Conservation (phyloP, 768 basidiomycete species). For the Dentipellis sp. region DNA sequence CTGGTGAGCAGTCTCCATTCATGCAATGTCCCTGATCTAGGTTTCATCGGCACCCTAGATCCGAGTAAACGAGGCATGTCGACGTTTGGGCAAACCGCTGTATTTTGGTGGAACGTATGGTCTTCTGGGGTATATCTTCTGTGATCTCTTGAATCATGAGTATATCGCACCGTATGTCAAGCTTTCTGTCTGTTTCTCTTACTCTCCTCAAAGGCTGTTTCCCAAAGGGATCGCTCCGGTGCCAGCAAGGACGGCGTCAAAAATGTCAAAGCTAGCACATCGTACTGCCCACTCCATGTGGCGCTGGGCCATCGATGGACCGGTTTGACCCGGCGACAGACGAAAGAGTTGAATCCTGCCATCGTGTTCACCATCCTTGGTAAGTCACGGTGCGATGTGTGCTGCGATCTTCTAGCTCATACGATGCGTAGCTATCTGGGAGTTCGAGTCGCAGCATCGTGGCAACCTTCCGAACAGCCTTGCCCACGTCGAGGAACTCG, state of each 20-base stretch:
- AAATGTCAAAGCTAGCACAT: conserved; percentile 46
- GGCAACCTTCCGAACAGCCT: conserved; percentile 47
- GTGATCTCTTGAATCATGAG: conserved; percentile 82
- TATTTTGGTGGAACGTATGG: conserved; percentile 93
- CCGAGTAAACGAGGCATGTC: conserved; percentile 70
- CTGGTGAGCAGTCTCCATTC: conserved; percentile 46
- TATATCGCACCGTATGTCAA: conserved; percentile 72
- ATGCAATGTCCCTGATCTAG: neutral
- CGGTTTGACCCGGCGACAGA: conserved; percentile 60
- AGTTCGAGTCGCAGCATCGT: conserved; percentile 56
- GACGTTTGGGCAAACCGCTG: conserved; percentile 66
- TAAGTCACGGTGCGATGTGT: conserved; percentile 21
- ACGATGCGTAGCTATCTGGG: conserved; percentile 59
- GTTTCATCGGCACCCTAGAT: conserved; percentile 39
- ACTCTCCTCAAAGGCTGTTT: neutral
- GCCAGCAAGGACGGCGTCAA: conserved; percentile 45
- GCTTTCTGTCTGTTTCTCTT: conserved; percentile 4
- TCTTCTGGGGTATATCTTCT: conserved; percentile 87
- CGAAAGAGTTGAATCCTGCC: conserved; percentile 76
- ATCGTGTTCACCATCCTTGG: conserved; percentile 66
- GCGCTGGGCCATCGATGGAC: conserved; percentile 67
- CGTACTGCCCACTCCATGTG: conserved; percentile 53
- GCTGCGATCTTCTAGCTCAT: neutral
- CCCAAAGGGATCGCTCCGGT: conserved; percentile 51
- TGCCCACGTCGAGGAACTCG: conserved; percentile 44